Percentiles rank a stretch among this genome's conserved stretches.
These are phyloP conservation scores for Syzygium oleosum DNA, from an alignment of 345 rosid genomes.

Conservation along the genomic window DNA sequence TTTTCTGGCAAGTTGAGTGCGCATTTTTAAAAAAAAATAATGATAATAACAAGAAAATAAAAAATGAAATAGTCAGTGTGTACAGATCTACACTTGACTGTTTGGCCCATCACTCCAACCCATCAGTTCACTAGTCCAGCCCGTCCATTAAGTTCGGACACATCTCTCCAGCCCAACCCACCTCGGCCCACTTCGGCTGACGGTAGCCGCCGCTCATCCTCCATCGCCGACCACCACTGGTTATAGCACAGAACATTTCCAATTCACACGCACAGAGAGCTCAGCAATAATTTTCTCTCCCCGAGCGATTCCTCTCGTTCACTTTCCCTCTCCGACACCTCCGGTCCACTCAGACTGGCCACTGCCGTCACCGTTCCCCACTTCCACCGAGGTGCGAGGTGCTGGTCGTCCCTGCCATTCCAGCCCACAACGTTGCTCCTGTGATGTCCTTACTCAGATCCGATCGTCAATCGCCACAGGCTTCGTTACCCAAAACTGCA, in stretches of 20 bases:
- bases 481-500: background rate
- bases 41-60: background rate
- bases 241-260: background rate
- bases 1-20: no score
- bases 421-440: background rate
- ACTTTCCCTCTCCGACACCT: background rate
- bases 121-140: background rate
- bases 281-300: background rate
- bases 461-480: background rate
- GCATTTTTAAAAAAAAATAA: no score
- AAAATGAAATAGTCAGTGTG: background rate
- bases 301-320: background rate
- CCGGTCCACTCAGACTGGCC: background rate
- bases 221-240: background rate
- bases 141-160: background rate
- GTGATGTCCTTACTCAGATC: background rate
- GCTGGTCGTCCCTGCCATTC: background rate
- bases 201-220: background rate
- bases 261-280: background rate
- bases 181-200: background rate
- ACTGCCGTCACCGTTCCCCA: background rate
- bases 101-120: background rate
- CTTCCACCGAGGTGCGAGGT: background rate
- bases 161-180: background rate
- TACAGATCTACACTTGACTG: background rate